Percentiles rank a stretch among this genome's conserved stretches.
Evolutionary conservation across 225 moss, liverwort and hornwort species (phyloP).

Genomic region (Asterella californica): DNA sequence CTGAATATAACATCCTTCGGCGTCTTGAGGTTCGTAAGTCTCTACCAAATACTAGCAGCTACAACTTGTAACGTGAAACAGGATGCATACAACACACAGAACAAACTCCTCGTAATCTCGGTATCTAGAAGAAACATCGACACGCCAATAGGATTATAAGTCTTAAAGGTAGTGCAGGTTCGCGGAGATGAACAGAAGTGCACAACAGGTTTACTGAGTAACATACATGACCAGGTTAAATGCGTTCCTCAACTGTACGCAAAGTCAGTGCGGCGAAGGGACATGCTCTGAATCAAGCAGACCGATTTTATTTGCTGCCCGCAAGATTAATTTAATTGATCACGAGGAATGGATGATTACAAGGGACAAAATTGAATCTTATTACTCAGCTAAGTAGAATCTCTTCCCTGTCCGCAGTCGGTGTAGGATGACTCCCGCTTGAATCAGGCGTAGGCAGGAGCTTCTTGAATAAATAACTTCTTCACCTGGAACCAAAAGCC

Average conservation of each 20-base stretch:
- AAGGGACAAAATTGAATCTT: conserved; percentile 18
- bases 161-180: too few relatives aligned
- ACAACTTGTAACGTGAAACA: too few relatives aligned
- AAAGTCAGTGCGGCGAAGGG: neutral
- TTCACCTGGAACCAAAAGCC: conserved; percentile 52
- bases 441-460: conserved; percentile 19
- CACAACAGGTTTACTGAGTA: too few relatives aligned
- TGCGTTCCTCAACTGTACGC: neutral
- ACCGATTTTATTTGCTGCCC: neutral
- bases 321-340: conserved; percentile 2
- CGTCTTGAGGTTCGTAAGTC: too few relatives aligned
- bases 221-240: too few relatives aligned
- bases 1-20: too few relatives aligned
- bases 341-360: neutral
- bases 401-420: neutral
- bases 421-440: neutral
- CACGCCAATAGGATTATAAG: too few relatives aligned
- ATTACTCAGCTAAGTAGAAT: neutral
- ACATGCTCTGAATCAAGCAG: neutral
- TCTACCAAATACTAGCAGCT: too few relatives aligned
- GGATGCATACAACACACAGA: too few relatives aligned
- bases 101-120: too few relatives aligned
- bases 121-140: too few relatives aligned
- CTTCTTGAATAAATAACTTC: conserved; percentile 61
- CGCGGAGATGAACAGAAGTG: too few relatives aligned